Conservation (phyloP, 257 asterid species). For the Penstemon newberryi region DNA sequence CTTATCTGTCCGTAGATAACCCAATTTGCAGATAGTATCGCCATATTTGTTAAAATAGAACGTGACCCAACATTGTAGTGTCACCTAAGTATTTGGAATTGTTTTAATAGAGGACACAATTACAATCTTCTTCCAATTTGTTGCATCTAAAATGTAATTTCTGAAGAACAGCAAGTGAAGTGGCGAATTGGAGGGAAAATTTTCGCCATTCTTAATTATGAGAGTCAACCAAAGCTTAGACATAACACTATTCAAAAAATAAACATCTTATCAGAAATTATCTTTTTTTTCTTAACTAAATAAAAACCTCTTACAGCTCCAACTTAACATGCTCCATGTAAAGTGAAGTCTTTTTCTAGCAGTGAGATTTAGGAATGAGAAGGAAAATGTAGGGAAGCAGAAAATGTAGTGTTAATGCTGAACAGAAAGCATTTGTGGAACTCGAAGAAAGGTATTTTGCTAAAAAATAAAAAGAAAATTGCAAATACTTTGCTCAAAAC, state of each 20-base stretch:
- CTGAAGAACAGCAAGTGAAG: not conserved
- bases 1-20: constrained; percentile 4
- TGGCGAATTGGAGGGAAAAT: not conserved
- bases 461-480: not conserved
- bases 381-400: not conserved
- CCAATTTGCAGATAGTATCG: constrained; percentile 5
- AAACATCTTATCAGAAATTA: not conserved
- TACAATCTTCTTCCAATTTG: constrained; percentile 6
- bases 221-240: not conserved
- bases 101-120: not conserved
- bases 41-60: constrained; percentile 8
- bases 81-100: constrained; percentile 6
- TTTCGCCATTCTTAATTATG: not conserved
- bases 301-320: not conserved
- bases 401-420: not conserved
- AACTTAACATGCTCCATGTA: constrained; percentile 5
- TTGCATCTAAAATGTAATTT: constrained; percentile 1
- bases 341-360: constrained; percentile 8
- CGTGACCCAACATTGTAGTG: not conserved
- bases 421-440: not conserved
- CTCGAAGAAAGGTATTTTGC: not conserved
- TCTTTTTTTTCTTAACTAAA: constrained; percentile 7
- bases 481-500: constrained; percentile 14
- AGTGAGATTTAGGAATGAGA: not conserved
- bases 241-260: not conserved